Evolutionary conservation across 2,329 filamentous ascomycete species (phyloP).

Genomic region (Sclerotiophoma versabilis): DNA sequence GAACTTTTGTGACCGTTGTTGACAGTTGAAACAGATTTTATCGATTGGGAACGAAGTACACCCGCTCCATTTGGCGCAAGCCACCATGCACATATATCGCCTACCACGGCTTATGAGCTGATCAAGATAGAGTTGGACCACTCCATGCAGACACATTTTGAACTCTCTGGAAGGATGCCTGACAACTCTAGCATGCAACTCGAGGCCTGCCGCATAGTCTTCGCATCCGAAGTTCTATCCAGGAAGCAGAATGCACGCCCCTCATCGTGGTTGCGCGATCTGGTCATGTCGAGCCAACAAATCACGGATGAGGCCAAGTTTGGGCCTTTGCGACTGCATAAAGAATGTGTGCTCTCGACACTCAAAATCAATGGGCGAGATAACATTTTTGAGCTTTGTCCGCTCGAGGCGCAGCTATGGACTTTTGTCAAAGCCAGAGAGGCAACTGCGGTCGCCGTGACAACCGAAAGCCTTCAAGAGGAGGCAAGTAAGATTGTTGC

Average conservation of each 20-base stretch:
- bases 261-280: constrained; percentile 34
- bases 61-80: constrained; percentile 32
- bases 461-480: constrained; percentile 24
- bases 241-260: constrained; percentile 4
- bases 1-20: neutral
- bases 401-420: constrained; percentile 29
- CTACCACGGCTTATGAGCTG: constrained; percentile 35
- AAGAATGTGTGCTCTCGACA: constrained; percentile 14
- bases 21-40: constrained; percentile 24
- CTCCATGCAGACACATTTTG: constrained; percentile 32
- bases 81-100: constrained; percentile 29
- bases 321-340: constrained; percentile 26
- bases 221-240: constrained; percentile 27
- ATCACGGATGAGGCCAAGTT: constrained; percentile 29
- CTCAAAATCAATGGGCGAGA: constrained; percentile 16
- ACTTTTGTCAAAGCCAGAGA: constrained; percentile 22
- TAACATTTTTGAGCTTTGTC: constrained; percentile 34
- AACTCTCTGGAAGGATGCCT: constrained; percentile 27
- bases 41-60: constrained; percentile 29
- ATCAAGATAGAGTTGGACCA: constrained; percentile 35
- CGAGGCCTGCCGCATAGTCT: constrained; percentile 39
- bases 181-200: constrained; percentile 32
- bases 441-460: neutral
- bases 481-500: constrained; percentile 33
- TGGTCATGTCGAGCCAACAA: constrained; percentile 33